Conservation (phyloP, 306 rosid genomes). For the Dalbergia oliveri region DNA sequence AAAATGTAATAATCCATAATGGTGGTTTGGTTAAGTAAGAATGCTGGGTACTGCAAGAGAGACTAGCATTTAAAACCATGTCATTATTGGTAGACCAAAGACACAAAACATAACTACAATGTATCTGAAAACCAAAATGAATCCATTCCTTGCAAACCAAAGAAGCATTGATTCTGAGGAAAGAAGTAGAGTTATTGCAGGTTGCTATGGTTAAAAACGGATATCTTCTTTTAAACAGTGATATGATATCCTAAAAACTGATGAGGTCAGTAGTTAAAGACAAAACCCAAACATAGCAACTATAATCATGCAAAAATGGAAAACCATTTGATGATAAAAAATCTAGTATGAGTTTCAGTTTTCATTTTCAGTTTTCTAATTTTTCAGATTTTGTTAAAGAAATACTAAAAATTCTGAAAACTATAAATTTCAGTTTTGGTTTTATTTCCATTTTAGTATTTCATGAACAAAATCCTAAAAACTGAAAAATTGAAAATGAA, state of each 20-base stretch:
- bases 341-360: no score
- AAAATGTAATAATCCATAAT: background rate
- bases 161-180: background rate
- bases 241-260: background rate
- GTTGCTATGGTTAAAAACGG: background rate
- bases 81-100: background rate
- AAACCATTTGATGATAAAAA: background rate
- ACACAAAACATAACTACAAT: conserved; percentile 6
- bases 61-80: background rate
- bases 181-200: background rate
- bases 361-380: no score
- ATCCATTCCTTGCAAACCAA: background rate
- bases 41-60: background rate
- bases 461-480: no score
- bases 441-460: no score
- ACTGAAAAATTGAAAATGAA: no score
- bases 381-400: no score
- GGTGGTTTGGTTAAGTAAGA: background rate
- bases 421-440: no score
- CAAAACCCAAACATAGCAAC: background rate
- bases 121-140: conserved; percentile 16
- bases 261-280: background rate
- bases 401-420: no score
- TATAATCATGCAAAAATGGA: background rate
- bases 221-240: background rate